These are phyloP conservation scores for Crithidia sp. DNA, from an alignment of 208 protist species.

Conservation along the genomic window DNA sequence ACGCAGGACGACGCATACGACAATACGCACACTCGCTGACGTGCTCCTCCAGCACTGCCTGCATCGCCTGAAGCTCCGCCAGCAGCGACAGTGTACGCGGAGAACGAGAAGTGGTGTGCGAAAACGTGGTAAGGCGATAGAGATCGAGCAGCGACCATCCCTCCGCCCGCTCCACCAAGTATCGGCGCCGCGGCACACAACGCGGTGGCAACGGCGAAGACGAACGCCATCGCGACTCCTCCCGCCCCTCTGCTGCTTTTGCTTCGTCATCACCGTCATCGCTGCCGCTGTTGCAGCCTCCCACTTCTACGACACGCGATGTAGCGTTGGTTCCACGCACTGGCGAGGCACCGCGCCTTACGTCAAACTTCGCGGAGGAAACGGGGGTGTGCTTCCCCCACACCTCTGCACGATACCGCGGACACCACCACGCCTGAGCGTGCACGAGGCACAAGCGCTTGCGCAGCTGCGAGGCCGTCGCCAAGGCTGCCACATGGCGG, in stretches of 20 bases:
- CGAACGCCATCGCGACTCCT: background rate
- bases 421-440: conserved; percentile 23
- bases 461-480: conserved; percentile 19
- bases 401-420: conserved; percentile 12
- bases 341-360: too few species aligned
- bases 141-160: conserved; percentile 32
- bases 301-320: too few species aligned
- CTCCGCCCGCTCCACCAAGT: conserved; percentile 29
- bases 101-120: too few species aligned
- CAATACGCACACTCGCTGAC: conserved; percentile 14
- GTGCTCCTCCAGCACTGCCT: conserved; percentile 14
- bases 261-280: background rate
- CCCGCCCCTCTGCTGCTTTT: background rate
- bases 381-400: conserved; percentile 6
- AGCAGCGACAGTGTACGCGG: conserved; percentile 7
- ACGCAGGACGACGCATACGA: conserved; percentile 6
- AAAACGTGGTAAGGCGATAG: conserved; percentile 5
- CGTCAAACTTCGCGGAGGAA: background rate
- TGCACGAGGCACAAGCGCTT: conserved; percentile 29
- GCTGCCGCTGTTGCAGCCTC: background rate
- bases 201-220: background rate
- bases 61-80: conserved; percentile 17
- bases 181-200: conserved; percentile 14
- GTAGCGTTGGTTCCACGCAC: too few species aligned
- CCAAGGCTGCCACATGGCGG: conserved; percentile 11